Base-by-base conservation (phyloP, 495 filamentous ascomycete genomes). In the Amorphotheca resinae region DNA sequence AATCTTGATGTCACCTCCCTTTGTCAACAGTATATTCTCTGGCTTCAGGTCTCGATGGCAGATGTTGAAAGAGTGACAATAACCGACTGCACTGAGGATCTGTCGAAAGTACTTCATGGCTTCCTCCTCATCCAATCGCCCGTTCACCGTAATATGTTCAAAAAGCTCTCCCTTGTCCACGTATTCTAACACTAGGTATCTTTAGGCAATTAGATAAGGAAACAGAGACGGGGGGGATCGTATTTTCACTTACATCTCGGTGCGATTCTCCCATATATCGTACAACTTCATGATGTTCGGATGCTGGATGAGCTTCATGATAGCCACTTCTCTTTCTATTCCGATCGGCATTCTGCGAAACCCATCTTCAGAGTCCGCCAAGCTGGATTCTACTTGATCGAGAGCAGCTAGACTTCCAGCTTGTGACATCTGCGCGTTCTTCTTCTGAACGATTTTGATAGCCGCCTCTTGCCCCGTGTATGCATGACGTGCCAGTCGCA, bases 1-100 rank as follows among this genome's bases (percentile, higher is more conserved):
- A 28, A 99, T 75, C 61, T 96, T 96, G 59, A 95, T 70, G 33
- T 83, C 77, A 17, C 70, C 68, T 9, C 76, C 60, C 4, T 59
- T 60, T 44, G 87, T 84, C 21, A 99, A 60, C 12, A 99, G 67
- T 30, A 98, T 95, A 52, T 99, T 99, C 62, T 99, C 91, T 0
- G 87, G 91, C 63, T 99, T 99, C 23, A 99, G 64, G 48, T 99
- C 91, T 20, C 91, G 82, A 55, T 99, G 91, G 59, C 87, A 93
- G 46, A 99, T 94, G 52, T 84, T 80, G 64, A 95, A 80, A 4
- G 82, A 76, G 60, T 99, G 93, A 50, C 86, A 88, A 63, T 93
- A 95, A 6, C 84, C 79, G 22, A 99, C 67, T 0, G 81, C 93
- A n/a, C 81, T 79, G 49, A 96, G 79, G 18, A 99, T 82, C 61